phyloP scores from a whole-genome alignment of 129 eudicot genomes.

The Logfia minima region DNA sequence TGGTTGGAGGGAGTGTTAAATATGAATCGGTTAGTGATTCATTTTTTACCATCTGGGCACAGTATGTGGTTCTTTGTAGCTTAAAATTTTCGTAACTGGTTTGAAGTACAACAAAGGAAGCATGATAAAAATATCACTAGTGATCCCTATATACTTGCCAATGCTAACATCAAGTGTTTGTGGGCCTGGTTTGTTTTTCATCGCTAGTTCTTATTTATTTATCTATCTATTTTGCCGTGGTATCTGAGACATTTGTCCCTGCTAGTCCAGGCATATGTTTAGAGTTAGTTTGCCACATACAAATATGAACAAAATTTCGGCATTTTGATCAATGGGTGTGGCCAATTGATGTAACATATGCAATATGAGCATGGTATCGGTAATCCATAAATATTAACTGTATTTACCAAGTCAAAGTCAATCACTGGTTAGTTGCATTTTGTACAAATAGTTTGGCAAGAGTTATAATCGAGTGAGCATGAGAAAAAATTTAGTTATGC shows the following conservation, averaged over 20 bases:
- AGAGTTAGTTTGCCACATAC: too few relatives aligned
- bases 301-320: not conserved
- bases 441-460: not conserved
- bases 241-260: not conserved
- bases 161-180: too few relatives aligned
- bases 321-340: not conserved
- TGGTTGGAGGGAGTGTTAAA: not conserved
- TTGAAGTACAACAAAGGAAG: too few relatives aligned
- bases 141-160: too few relatives aligned
- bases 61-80: constrained; percentile 2
- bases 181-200: too few relatives aligned
- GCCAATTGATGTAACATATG: too few relatives aligned
- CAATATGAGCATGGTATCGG: not conserved
- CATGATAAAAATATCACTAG: too few relatives aligned
- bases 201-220: too few relatives aligned
- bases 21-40: not conserved
- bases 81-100: too few relatives aligned
- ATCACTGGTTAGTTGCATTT: not conserved
- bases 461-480: not conserved
- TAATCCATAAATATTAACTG: not conserved
- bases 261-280: too few relatives aligned
- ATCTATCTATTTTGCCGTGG: not conserved
- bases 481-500: not conserved
- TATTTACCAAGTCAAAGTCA: not conserved
- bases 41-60: not conserved